Conservation (phyloP, 78 protist species). For the Guillardia theta region DNA sequence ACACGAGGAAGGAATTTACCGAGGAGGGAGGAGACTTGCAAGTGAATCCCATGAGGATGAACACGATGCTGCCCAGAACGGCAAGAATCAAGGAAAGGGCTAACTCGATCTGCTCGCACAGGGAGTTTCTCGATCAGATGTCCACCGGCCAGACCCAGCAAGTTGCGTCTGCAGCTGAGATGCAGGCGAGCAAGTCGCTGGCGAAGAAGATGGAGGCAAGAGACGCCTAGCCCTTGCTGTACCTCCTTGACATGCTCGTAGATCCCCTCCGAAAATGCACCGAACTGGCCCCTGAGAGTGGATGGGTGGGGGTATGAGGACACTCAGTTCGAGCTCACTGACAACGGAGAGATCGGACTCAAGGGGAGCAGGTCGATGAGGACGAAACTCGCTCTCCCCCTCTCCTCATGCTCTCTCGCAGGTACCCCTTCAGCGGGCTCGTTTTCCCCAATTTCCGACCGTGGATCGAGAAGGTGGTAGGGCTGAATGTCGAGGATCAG, state of each 20-base stretch:
- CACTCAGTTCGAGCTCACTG: slow-evolving; percentile 29
- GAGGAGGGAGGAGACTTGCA: no score
- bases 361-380: slow-evolving; percentile 41
- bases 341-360: neutral
- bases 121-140: no score
- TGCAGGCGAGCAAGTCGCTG: neutral
- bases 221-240: neutral
- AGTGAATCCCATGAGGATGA: no score
- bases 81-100: no score
- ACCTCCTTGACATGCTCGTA: neutral
- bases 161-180: neutral
- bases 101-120: no score
- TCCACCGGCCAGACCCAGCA: neutral
- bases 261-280: neutral
- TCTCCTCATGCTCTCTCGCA: neutral
- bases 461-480: slow-evolving; percentile 45
- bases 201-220: neutral
- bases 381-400: no score
- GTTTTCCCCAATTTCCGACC: slow-evolving; percentile 44
- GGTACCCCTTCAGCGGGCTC: slow-evolving; percentile 44
- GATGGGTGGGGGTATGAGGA: slow-evolving; percentile 67
- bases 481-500: neutral
- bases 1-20: no score
- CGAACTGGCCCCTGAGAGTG: neutral
- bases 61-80: no score